Evolutionary conservation across 2,329 filamentous ascomycete species (phyloP).

Genomic region (Sporothrix humicola): DNA sequence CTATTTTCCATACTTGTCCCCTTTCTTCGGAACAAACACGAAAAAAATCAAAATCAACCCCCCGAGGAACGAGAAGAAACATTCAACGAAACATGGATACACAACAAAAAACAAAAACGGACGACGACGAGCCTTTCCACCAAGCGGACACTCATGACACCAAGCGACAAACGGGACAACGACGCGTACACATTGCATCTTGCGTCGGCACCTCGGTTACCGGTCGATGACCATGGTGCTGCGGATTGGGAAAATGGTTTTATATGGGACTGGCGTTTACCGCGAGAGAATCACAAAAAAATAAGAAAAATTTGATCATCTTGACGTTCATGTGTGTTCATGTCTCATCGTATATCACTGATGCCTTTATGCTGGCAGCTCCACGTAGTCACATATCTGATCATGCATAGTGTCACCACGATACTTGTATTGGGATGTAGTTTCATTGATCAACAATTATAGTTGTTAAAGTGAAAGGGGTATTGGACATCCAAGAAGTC

Average conservation of each 20-base stretch:
- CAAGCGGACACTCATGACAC: conserved; percentile 6
- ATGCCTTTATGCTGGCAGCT: not conserved
- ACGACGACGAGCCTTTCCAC: not conserved
- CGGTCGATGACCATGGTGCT: conserved; percentile 6
- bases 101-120: not conserved
- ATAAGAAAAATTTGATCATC: conserved; percentile 19
- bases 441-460: not conserved
- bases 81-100: not conserved
- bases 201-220: conserved; percentile 7
- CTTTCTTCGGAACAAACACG: not conserved
- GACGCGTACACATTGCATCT: not conserved
- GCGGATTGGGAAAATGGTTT: not conserved
- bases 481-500: conserved; percentile 28
- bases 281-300: conserved; percentile 28
- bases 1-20: not conserved
- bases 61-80: not conserved
- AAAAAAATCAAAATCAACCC: not conserved
- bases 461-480: conserved; percentile 18
- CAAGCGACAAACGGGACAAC: not conserved
- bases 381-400: not conserved
- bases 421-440: not conserved
- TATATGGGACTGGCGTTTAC: conserved; percentile 29
- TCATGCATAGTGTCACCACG: not conserved
- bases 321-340: not conserved
- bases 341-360: not conserved